These are phyloP conservation scores for Diaporthe sp. DNA, from an alignment of 2,329 filamentous ascomycete species.

Conservation along the genomic window DNA sequence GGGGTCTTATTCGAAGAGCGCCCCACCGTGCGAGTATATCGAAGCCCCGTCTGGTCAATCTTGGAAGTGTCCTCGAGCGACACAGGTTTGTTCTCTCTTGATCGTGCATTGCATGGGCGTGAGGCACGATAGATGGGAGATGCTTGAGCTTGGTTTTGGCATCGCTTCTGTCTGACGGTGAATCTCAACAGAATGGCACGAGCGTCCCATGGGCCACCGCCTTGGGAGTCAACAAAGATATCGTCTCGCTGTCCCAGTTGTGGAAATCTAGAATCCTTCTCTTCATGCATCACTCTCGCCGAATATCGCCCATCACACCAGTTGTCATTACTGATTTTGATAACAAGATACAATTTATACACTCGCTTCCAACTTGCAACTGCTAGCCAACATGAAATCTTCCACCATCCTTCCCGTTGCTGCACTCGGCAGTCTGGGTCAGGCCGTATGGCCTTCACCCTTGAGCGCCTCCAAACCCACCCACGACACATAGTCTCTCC, in stretches of 20 bases:
- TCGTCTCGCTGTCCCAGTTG: not conserved
- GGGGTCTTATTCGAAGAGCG: not conserved
- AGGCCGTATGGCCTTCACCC: not conserved
- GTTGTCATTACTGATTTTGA: not conserved
- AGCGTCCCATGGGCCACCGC: not conserved
- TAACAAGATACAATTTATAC: not conserved
- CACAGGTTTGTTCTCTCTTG: not conserved
- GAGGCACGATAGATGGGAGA: not conserved
- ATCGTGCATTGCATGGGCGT: not conserved
- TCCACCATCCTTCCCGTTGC: not conserved
- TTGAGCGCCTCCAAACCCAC: not conserved
- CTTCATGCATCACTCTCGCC: not conserved
- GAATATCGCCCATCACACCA: not conserved
- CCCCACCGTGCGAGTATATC: too few relatives aligned
- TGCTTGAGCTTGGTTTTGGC: not conserved
- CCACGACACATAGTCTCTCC: too few relatives aligned
- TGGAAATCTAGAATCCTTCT: not conserved
- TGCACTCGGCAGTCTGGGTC: not conserved
- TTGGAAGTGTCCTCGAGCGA: not conserved
- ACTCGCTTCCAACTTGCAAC: slow-evolving; percentile 2
- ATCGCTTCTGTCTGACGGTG: not conserved
- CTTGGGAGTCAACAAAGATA: not conserved
- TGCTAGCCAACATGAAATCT: slow-evolving; percentile 14
- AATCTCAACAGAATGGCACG: not conserved
- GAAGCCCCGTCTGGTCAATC: not conserved